Conservation (phyloP, 352 stramenopile genomes). For the Phytophthora cajani region DNA sequence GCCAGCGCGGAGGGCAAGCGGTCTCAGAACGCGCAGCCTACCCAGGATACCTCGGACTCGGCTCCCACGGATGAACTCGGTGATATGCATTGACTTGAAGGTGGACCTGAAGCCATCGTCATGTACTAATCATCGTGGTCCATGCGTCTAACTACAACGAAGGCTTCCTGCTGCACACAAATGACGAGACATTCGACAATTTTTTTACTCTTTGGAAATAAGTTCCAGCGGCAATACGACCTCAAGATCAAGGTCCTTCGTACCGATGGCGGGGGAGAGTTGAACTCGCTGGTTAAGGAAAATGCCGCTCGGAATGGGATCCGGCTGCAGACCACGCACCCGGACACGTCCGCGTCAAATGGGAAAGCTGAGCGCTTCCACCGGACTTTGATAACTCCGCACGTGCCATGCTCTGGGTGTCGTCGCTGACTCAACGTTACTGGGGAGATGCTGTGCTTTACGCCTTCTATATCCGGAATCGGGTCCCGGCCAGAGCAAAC, state of each 20-base stretch:
- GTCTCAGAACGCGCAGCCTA: not conserved
- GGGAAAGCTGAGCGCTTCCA: not conserved
- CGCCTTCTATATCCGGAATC: not conserved
- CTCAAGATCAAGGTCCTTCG: not conserved
- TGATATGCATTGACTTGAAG: conserved; percentile 20
- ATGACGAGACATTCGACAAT: conserved; percentile 14
- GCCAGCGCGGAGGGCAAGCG: conserved; percentile 13
- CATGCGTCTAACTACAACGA: conserved; percentile 25
- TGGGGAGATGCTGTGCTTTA: not conserved
- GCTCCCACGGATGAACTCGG: conserved; percentile 12
- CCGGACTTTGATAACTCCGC: not conserved
- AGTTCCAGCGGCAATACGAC: conserved; percentile 18
- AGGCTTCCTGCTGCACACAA: conserved; percentile 11
- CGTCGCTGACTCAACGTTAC: not conserved
- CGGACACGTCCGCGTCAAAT: not conserved
- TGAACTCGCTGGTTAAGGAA: not conserved
- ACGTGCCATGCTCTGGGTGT: not conserved
- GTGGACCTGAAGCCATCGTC: conserved; percentile 3
- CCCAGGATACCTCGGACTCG: conserved; percentile 8
- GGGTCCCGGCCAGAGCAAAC: not conserved
- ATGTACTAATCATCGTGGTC: conserved; percentile 15
- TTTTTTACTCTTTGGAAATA: conserved; percentile 5
- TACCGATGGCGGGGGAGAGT: not conserved
- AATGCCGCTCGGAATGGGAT: not conserved
- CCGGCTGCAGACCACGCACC: not conserved